Conservation (phyloP, 2,329 filamentous ascomycete species). For the Fusarium circinatum region DNA sequence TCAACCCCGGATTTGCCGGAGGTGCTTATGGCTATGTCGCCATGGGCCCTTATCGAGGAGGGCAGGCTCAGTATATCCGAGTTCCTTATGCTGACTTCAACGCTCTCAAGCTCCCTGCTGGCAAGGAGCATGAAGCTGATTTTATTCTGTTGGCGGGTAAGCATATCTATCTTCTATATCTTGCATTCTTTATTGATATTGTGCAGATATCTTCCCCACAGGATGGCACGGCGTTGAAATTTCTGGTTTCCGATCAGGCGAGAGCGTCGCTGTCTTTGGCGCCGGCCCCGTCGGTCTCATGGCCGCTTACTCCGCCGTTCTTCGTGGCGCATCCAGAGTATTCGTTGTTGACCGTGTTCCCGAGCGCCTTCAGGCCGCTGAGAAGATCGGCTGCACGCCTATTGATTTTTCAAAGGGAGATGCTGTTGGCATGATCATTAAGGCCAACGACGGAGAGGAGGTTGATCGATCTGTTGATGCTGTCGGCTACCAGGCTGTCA, state of each 20-base stretch:
- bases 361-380: conserved; percentile 66
- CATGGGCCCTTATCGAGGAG: conserved; percentile 63
- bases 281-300: conserved; percentile 73
- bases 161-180: conserved; percentile 8
- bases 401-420: conserved; percentile 71
- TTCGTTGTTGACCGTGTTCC: conserved; percentile 72
- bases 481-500: conserved; percentile 73
- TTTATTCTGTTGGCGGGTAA: conserved; percentile 61
- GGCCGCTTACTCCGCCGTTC: conserved; percentile 70
- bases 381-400: conserved; percentile 69
- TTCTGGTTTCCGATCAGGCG: conserved; percentile 68
- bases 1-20: conserved; percentile 53
- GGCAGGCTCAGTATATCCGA: conserved; percentile 71
- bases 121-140: conserved; percentile 69
- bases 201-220: conserved; percentile 49
- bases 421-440: conserved; percentile 69
- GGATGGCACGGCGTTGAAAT: conserved; percentile 67
- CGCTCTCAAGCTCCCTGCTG: conserved; percentile 67
- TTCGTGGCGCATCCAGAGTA: conserved; percentile 69
- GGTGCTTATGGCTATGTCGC: conserved; percentile 64
- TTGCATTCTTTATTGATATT: conserved; percentile 50
- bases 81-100: conserved; percentile 77
- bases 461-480: conserved; percentile 73
- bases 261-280: conserved; percentile 72
- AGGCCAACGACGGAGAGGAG: conserved; percentile 68